Base-by-base conservation (phyloP, 768 basidiomycete species). In the Symmetrospora coprosmae region DNA sequence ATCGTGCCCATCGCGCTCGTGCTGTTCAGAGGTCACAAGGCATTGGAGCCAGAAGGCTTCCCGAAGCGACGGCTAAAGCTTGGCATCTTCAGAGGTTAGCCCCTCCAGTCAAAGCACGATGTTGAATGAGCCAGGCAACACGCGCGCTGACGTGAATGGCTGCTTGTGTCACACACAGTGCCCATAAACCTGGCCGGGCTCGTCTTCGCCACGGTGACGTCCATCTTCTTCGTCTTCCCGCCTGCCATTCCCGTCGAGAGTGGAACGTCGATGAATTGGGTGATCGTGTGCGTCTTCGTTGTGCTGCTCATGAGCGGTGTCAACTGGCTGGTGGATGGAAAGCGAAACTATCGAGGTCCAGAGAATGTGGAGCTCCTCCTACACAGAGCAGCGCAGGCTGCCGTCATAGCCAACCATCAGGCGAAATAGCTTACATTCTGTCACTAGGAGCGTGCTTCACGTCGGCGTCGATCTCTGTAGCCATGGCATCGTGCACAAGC, bases 191-290 rank as follows among this genome's bases (percentile, higher is more conserved):
- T 49, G 17, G 40, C 65, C 27, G 66, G 66, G 1, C 66, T 60
- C 7, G 37, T 67, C 55, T 46, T 63, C n/a, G 66, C 64, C 1
- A 64, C 59, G 2, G 4, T 63, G n/a, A n/a, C n/a, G n/a, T n/a
- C n/a, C n/a, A n/a, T n/a, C n/a, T n/a, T 68, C 59, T 69, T 69
- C 55, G 6, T 68, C 16, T 69, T 69, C 63, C 68, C 68, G 13
- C 66, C 68, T 16, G 55, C 17, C 4, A 46, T 61, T 1, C 61
- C 66, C 1, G 62, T 64, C 3, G 21, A n/a, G 9, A 11, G 11
- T 28, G 43, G 8, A 19, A 19, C 7, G 9, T n/a, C 7, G 21
- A 46, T 46, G 8, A 46, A 46, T 19, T 46, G n/a, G 7, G 43
- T 46, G 13, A 46, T 46, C n/a, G 43, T 46, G 19, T n/a, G 19